These are phyloP conservation scores for Melaleuca quinquenervia DNA, from an alignment of 345 rosid genomes.

Conservation along the genomic window DNA sequence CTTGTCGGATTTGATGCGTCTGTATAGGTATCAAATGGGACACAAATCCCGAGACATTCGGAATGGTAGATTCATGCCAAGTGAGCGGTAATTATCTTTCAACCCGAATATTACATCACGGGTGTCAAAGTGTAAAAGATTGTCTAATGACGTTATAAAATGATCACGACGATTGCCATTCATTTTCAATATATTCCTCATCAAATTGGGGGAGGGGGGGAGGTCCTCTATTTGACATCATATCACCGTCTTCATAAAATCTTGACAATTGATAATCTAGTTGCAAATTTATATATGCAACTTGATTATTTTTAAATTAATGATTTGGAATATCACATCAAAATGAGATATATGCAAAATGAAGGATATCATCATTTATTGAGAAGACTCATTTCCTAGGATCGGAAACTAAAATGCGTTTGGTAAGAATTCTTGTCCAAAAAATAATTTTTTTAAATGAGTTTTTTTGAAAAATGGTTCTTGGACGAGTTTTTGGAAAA, in stretches of 20 bases:
- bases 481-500: too few species aligned
- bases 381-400: too few species aligned
- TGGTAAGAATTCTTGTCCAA: too few species aligned
- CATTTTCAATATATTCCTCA: neutral
- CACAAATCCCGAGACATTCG: neutral
- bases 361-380: neutral
- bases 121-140: fast-evolving
- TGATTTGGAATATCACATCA: neutral
- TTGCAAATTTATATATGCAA: neutral
- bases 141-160: neutral
- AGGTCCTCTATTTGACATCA: neutral
- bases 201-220: neutral
- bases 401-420: too few species aligned
- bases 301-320: neutral
- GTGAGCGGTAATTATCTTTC: fast-evolving
- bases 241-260: neutral
- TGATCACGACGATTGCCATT: too few species aligned
- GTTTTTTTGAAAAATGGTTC: too few species aligned
- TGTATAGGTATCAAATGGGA: neutral
- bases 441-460: too few species aligned
- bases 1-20: neutral
- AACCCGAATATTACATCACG: fast-evolving
- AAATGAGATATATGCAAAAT: neutral
- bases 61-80: neutral
- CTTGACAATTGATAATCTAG: neutral